These are phyloP conservation scores for Sphaerulina musiva DNA, from an alignment of 2,329 filamentous ascomycete species.

Conservation along the genomic window DNA sequence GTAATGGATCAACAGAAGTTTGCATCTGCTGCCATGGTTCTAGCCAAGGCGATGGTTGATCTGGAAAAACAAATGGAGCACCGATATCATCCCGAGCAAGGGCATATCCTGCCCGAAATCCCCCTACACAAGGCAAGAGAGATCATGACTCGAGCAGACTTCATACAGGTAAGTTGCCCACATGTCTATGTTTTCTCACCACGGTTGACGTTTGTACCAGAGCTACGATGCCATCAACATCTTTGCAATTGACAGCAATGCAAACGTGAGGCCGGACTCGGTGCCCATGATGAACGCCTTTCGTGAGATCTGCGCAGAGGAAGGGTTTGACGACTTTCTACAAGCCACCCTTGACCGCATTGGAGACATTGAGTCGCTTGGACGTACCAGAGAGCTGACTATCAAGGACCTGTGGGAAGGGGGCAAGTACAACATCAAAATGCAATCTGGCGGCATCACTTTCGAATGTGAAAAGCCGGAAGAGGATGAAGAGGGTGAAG, in stretches of 20 bases:
- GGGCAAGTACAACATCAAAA: constrained; percentile 66
- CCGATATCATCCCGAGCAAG: constrained; percentile 58
- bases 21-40: constrained; percentile 86
- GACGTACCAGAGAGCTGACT: constrained; percentile 87
- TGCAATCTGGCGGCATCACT: constrained; percentile 43
- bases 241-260: constrained; percentile 83
- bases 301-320: constrained; percentile 67
- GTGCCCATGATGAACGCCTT: constrained; percentile 97
- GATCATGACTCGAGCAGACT: constrained; percentile 93
- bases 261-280: constrained; percentile 82
- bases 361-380: constrained; percentile 84
- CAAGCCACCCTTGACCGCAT: constrained; percentile 80
- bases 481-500: constrained; percentile 22
- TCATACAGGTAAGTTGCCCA: constrained; percentile 50
- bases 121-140: constrained; percentile 77
- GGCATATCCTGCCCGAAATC: constrained; percentile 73
- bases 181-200: neutral
- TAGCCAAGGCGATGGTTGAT: constrained; percentile 86
- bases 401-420: constrained; percentile 88
- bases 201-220: constrained; percentile 37
- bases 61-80: constrained; percentile 58
- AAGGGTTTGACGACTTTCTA: constrained; percentile 75
- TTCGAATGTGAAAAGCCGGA: constrained; percentile 39
- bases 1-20: constrained; percentile 98
- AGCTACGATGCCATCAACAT: constrained; percentile 89